These are phyloP conservation scores for Verticillium isaacii DNA, from an alignment of 2,329 filamentous ascomycete genomes.

Conservation along the genomic window DNA sequence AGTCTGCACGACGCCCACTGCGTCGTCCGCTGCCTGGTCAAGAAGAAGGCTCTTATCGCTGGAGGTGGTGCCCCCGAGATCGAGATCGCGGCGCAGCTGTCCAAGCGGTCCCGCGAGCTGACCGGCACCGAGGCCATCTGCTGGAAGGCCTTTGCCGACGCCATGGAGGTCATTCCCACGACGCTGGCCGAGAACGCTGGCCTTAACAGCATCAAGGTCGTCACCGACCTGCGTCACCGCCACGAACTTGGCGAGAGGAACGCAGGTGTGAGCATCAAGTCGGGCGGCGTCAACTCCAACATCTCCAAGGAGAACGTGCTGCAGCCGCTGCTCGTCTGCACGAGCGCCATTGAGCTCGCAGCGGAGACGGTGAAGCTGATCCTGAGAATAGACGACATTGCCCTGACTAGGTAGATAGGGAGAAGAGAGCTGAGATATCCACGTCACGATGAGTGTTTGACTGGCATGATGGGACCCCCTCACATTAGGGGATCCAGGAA, in stretches of 20 bases:
- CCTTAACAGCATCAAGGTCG: conserved; percentile 97
- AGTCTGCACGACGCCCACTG: conserved; percentile 96
- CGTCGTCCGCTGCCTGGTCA: conserved; percentile 93
- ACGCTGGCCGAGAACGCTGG: conserved; percentile 97
- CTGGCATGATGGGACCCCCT: background rate
- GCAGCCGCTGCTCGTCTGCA: conserved; percentile 93
- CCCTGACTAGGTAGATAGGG: conserved; percentile 50
- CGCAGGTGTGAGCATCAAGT: conserved; percentile 97
- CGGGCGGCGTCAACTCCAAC: conserved; percentile 92
- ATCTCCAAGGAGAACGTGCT: conserved; percentile 96
- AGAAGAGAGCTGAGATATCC: conserved; percentile 3
- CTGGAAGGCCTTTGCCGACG: conserved; percentile 98
- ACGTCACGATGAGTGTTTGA: background rate
- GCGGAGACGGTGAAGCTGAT: conserved; percentile 99
- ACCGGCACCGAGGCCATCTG: conserved; percentile 94
- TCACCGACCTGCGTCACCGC: conserved; percentile 89
- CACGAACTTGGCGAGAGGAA: conserved; percentile 95
- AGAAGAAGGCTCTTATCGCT: conserved; percentile 99
- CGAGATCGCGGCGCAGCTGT: conserved; percentile 84
- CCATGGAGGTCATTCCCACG: conserved; percentile 94
- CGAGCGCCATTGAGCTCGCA: conserved; percentile 92
- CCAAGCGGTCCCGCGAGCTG: conserved; percentile 75
- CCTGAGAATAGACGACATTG: conserved; percentile 63
- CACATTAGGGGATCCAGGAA: background rate
- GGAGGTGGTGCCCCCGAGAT: conserved; percentile 96